These are phyloP conservation scores for Prunus campanulata DNA, from an alignment of 306 rosid species.

Conservation along the genomic window DNA sequence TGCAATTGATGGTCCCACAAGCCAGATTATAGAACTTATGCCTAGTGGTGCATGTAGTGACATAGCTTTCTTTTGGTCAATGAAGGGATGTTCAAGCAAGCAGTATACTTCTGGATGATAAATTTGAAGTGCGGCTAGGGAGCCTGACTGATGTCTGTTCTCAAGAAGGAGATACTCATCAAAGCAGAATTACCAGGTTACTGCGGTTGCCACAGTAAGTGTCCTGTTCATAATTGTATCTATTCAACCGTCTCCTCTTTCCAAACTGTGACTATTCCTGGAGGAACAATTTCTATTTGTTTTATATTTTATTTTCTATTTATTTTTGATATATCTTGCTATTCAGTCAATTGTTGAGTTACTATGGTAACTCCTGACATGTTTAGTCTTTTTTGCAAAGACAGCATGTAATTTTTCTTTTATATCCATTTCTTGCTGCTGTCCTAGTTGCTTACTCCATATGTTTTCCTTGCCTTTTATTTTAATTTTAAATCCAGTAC, in stretches of 20 bases:
- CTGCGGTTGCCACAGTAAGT: constrained; percentile 69
- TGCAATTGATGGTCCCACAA: neutral
- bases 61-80: constrained; percentile 25
- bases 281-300: neutral
- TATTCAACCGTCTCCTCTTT: neutral
- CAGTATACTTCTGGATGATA: constrained; percentile 93
- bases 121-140: constrained; percentile 92
- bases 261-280: neutral
- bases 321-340: neutral
- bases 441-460: neutral
- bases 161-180: constrained; percentile 90
- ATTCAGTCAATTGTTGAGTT: constrained; percentile 8
- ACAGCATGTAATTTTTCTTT: neutral
- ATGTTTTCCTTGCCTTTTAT: neutral
- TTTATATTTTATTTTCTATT: neutral
- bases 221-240: constrained; percentile 1
- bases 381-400: neutral
- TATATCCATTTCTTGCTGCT: neutral
- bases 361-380: neutral
- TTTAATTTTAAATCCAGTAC: too few species aligned
- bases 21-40: neutral
- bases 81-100: constrained; percentile 93
- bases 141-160: constrained; percentile 71
- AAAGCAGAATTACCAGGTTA: constrained; percentile 70
- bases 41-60: constrained; percentile 24